phyloP scores from a whole-genome alignment of 2,329 filamentous ascomycete genomes.

The Fusarium succisae region DNA sequence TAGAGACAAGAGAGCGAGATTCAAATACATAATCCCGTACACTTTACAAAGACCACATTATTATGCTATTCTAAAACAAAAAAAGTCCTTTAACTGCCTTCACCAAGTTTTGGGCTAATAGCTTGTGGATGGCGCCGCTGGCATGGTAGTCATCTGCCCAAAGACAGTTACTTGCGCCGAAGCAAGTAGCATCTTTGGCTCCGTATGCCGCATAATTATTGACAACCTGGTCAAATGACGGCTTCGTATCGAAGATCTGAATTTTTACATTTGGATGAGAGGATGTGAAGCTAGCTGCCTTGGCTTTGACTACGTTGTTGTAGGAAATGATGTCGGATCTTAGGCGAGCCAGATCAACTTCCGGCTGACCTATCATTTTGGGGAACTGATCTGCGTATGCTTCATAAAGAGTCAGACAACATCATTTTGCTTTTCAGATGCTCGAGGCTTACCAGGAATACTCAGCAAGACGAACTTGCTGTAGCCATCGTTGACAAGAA shows the following conservation, averaged over 20 bases:
- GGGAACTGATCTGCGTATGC: slow-evolving; percentile 28
- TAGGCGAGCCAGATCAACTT: slow-evolving; percentile 11
- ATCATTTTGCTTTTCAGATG: fast-evolving
- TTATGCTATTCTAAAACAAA: neutral
- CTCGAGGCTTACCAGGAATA: neutral
- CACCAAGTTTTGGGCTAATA: slow-evolving; percentile 21
- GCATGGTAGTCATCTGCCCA: slow-evolving; percentile 36
- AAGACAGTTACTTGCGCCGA: slow-evolving; percentile 19
- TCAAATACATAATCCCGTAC: no score
- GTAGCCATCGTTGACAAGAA: slow-evolving; percentile 7
- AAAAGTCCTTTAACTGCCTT: neutral
- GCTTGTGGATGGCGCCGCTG: slow-evolving; percentile 29
- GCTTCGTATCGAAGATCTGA: slow-evolving; percentile 22
- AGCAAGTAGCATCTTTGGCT: slow-evolving; percentile 29
- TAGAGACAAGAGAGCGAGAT: neutral
- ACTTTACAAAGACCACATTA: neutral
- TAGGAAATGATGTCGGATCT: slow-evolving; percentile 21
- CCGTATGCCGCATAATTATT: slow-evolving; percentile 15
- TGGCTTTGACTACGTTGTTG: slow-evolving; percentile 16
- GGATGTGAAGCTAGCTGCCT: slow-evolving; percentile 7
- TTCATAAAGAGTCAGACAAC: neutral
- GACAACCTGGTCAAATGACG: slow-evolving; percentile 17
- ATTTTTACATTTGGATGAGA: slow-evolving; percentile 14
- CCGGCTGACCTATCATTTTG: slow-evolving; percentile 17
- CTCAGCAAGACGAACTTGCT: slow-evolving; percentile 23